These are phyloP conservation scores for Mortierella hygrophila DNA, from an alignment of 192 early-diverging fungal species.

Conservation along the genomic window DNA sequence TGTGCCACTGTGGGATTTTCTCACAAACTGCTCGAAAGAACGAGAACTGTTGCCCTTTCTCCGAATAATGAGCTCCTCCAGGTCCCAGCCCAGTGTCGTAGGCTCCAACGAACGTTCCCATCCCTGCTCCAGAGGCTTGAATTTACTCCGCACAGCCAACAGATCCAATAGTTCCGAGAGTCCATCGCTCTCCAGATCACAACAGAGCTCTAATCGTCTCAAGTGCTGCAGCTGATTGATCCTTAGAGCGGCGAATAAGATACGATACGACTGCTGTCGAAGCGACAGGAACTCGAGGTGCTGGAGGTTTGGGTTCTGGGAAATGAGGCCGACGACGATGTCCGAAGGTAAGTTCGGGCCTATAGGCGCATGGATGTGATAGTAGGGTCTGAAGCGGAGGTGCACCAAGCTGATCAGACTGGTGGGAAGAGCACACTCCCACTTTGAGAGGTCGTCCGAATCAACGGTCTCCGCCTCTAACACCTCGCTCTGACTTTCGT, in stretches of 20 bases:
- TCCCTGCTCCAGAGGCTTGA: not conserved
- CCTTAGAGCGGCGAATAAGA: not conserved
- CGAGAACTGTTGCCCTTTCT: not conserved
- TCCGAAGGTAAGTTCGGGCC: not conserved
- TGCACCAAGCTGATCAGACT: not conserved
- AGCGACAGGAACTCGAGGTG: not conserved
- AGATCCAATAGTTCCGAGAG: not conserved
- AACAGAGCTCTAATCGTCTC: not conserved
- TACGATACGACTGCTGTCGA: not conserved
- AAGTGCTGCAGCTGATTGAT: not conserved
- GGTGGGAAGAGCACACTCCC: not conserved
- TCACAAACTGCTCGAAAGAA: not conserved
- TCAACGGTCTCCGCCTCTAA: not conserved
- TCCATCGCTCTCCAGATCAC: not conserved
- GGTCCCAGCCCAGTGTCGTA: not conserved
- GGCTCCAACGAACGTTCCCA: not conserved
- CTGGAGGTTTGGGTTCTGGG: constrained; percentile 1
- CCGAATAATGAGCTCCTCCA: not conserved
- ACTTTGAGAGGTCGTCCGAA: not conserved
- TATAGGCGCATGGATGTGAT: not conserved
- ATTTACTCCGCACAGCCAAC: not conserved
- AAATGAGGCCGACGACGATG: not conserved
- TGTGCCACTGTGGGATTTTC: not conserved
- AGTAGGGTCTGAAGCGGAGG: not conserved
- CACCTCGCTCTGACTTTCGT: not conserved